Evolutionary conservation across 2,329 filamentous ascomycete species (phyloP), one percentile per base, ranked within the genome.

Genomic region (Aspergillus felis): DNA sequence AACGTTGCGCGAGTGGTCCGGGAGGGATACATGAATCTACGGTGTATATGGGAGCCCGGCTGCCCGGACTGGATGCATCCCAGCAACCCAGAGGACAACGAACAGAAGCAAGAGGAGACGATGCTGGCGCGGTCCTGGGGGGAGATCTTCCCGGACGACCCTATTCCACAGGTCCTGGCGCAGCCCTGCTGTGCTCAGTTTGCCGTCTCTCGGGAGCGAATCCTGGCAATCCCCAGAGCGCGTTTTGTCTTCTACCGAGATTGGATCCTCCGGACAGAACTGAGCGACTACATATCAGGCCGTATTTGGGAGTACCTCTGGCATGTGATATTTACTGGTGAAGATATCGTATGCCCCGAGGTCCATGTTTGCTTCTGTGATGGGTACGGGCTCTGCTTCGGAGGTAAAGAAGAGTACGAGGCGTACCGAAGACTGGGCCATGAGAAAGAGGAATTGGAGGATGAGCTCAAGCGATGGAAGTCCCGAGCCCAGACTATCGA

Each of bases 131-230:
- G 71, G n/a, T 71, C 77, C 0, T 81, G 79, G 79, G 70, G 69
- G 1, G 76, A 81, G 64, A 64, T 82, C 9, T 81, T 81, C 59
- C 78, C 78, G 3, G 66, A 72, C 42, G 72, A 74, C 38, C 70
- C 73, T 2, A 70, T 80, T 12, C 79, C 78, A 2, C 62, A 71
- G 17, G 79, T 84, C 0, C 76, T 87, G 0, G 79, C 83, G 1
- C 84, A 86, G 61, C 82, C 85, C 3, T 87, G 85, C 68, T 87
- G 85, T 65, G 83, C 82, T 2, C 85, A 88, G 62, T 87, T 88
- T 64, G 85, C 84, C 8, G 71, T 87, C 3, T 83, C 81, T 6
- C 73, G 80, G 2, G 82, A 86, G 46, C 78, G 83, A 3, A 84
- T 87, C 53, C 79, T 74, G 9, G 74, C 78, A 1, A 79, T 82